phyloP scores from a whole-genome alignment of 495 filamentous ascomycete species.

The Lichina pygmaea region DNA sequence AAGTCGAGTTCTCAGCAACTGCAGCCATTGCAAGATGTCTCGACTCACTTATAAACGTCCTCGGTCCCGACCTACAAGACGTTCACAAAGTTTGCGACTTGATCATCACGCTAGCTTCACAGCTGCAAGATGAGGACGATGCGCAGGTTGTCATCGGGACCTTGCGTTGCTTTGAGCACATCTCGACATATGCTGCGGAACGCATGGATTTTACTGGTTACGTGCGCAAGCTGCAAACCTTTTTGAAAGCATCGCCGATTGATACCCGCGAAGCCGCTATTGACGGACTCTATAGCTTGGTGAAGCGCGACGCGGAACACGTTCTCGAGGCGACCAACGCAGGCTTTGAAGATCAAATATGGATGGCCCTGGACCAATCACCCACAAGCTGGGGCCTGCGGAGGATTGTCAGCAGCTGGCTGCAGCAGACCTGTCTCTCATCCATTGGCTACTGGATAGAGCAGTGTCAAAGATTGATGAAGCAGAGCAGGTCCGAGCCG shows the following conservation, averaged over 20 bases:
- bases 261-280: constrained; percentile 56
- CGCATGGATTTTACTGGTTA: constrained; percentile 64
- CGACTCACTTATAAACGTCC: constrained; percentile 86
- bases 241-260: constrained; percentile 36
- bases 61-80: constrained; percentile 87
- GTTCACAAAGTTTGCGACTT: constrained; percentile 74
- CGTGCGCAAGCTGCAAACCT: constrained; percentile 52
- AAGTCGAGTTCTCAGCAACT: constrained; percentile 53
- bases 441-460: constrained; percentile 65
- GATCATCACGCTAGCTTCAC: constrained; percentile 60
- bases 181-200: constrained; percentile 73
- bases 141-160: constrained; percentile 47
- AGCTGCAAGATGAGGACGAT: constrained; percentile 59
- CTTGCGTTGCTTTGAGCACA: constrained; percentile 63
- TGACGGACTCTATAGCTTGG: constrained; percentile 74
- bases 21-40: constrained; percentile 66
- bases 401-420: constrained; percentile 72
- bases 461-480: constrained; percentile 66
- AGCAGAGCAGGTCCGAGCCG: constrained; percentile 36
- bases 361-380: constrained; percentile 54
- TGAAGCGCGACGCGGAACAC: constrained; percentile 68
- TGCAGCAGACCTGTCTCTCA: constrained; percentile 56
- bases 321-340: constrained; percentile 47
- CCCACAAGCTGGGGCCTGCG: constrained; percentile 51
- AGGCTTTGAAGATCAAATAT: constrained; percentile 71